A percentile compares a stretch with the other conserved stretches of the same genome.
These are phyloP conservation scores for Clarireedia paspali DNA, from an alignment of 2,329 filamentous ascomycete genomes.

Conservation along the genomic window DNA sequence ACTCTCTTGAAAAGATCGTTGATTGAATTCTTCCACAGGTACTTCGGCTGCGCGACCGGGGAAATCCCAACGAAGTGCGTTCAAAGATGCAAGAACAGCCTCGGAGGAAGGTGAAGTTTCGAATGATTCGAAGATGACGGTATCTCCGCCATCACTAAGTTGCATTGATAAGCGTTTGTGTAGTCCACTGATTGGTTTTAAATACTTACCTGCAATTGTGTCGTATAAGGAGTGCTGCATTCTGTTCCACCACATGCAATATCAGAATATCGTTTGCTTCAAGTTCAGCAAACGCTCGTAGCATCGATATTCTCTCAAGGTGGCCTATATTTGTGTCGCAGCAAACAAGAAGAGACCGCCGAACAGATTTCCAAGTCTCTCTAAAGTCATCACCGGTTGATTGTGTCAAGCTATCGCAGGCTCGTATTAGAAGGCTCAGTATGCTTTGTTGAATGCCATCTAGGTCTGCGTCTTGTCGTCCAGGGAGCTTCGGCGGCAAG, in stretches of 20 bases:
- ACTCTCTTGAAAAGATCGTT: slow-evolving; percentile 37
- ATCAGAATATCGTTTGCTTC: slow-evolving; percentile 30
- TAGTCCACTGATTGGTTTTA: slow-evolving; percentile 6
- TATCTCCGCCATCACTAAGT: slow-evolving; percentile 9
- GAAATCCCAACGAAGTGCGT: slow-evolving; percentile 50
- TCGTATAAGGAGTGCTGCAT: slow-evolving; percentile 38
- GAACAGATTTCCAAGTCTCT: slow-evolving; percentile 16
- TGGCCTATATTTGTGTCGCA: neutral
- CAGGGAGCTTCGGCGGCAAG: slow-evolving; percentile 35
- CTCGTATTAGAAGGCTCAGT: slow-evolving; percentile 21
- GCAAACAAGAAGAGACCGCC: slow-evolving; percentile 14
- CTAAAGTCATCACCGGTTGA: slow-evolving; percentile 11
- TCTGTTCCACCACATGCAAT: slow-evolving; percentile 39
- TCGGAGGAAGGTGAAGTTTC: slow-evolving; percentile 48
- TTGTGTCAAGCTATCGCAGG: slow-evolving; percentile 16
- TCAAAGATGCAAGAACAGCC: slow-evolving; percentile 42
- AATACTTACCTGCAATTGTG: slow-evolving; percentile 27
- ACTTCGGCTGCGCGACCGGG: slow-evolving; percentile 45
- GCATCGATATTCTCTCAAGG: slow-evolving; percentile 14
- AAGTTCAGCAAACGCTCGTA: slow-evolving; percentile 25
- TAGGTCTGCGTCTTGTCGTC: slow-evolving; percentile 27
- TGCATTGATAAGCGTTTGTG: slow-evolving; percentile 4
- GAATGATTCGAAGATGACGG: slow-evolving; percentile 49
- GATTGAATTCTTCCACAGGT: slow-evolving; percentile 31
- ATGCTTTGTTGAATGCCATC: slow-evolving; percentile 26